Evolutionary conservation across 768 basidiomycete species (phyloP).

Genomic region (Phylloporus sp.): DNA sequence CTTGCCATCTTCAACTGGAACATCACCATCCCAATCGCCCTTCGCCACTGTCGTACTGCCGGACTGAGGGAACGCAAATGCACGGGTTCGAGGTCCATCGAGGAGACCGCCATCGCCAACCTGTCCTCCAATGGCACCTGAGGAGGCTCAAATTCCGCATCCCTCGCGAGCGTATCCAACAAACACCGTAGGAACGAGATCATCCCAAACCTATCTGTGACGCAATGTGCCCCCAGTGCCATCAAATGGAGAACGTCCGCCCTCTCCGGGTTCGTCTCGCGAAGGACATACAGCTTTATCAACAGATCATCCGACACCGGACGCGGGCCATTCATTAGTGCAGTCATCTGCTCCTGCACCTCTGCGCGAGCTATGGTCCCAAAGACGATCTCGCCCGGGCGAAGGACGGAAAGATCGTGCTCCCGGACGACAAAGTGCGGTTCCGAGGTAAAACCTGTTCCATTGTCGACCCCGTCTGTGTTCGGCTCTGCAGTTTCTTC

Average conservation of each 20-base stretch:
- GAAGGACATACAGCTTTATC: slow-evolving; percentile 39
- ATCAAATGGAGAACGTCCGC: slow-evolving; percentile 37
- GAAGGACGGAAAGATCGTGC: too few species aligned
- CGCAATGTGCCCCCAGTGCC: slow-evolving; percentile 42
- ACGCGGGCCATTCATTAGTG: slow-evolving; percentile 31
- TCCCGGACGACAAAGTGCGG: slow-evolving; percentile 39
- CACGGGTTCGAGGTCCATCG: slow-evolving; percentile 36
- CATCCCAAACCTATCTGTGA: slow-evolving; percentile 54
- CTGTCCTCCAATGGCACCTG: too few species aligned
- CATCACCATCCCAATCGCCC: too few species aligned
- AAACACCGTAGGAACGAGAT: slow-evolving; percentile 41
- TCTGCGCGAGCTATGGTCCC: slow-evolving; percentile 34
- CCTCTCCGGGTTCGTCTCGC: slow-evolving; percentile 33
- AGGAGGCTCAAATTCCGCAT: background rate
- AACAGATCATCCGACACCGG: slow-evolving; percentile 39
- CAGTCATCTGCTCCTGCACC: slow-evolving; percentile 26
- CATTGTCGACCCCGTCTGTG: too few species aligned
- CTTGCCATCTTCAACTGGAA: too few species aligned
- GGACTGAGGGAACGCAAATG: slow-evolving; percentile 23
- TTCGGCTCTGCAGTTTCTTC: too few species aligned
- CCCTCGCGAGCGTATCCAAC: slow-evolving; percentile 35
- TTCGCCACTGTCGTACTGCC: too few species aligned
- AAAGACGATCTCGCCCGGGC: too few species aligned
- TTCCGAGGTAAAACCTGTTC: slow-evolving; percentile 1
- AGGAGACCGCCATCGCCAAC: slow-evolving; percentile 39